Percentiles rank a stretch among this genome's conserved stretches.
Conservation (phyloP, 345 rosid species). For the Gynandropsis gynandra region DNA sequence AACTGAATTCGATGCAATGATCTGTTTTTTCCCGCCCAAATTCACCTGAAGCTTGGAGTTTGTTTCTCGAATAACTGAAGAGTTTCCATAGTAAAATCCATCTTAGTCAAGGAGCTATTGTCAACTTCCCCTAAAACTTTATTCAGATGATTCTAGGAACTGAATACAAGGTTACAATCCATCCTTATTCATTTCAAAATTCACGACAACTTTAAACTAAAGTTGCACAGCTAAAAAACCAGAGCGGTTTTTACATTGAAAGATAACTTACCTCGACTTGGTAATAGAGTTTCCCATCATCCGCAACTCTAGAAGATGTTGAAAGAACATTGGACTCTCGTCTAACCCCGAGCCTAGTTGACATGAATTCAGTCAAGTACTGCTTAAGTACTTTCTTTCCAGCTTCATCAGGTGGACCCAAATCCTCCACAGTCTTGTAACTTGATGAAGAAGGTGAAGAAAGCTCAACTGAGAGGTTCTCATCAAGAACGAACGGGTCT, state of each 20-base stretch:
- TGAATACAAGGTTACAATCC: too few relatives aligned
- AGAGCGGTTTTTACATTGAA: constrained; percentile 2
- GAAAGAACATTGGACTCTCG: constrained; percentile 60
- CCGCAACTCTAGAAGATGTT: constrained; percentile 76
- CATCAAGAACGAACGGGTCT: constrained; percentile 80
- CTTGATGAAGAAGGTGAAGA: constrained; percentile 93
- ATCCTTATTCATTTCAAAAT: background rate
- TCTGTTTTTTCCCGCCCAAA: too few relatives aligned
- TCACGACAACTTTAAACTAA: background rate
- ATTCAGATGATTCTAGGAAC: too few relatives aligned
- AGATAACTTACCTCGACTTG: constrained; percentile 63
- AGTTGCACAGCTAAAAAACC: background rate
- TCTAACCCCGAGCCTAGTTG: constrained; percentile 83
- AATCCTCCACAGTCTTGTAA: constrained; percentile 66
- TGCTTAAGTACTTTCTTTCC: constrained; percentile 72
- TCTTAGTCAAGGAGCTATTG: too few relatives aligned
- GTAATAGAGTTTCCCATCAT: constrained; percentile 84
- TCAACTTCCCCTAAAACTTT: too few relatives aligned
- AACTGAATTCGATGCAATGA: too few relatives aligned
- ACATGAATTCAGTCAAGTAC: constrained; percentile 95
- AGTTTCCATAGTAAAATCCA: too few relatives aligned
- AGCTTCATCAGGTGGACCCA: constrained; percentile 82
- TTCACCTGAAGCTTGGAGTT: too few relatives aligned
- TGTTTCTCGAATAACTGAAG: too few relatives aligned
- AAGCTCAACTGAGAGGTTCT: constrained; percentile 75